These are phyloP conservation scores for Trichaptum fuscoviolaceum DNA, from an alignment of 768 basidiomycete species.

Conservation along the genomic window DNA sequence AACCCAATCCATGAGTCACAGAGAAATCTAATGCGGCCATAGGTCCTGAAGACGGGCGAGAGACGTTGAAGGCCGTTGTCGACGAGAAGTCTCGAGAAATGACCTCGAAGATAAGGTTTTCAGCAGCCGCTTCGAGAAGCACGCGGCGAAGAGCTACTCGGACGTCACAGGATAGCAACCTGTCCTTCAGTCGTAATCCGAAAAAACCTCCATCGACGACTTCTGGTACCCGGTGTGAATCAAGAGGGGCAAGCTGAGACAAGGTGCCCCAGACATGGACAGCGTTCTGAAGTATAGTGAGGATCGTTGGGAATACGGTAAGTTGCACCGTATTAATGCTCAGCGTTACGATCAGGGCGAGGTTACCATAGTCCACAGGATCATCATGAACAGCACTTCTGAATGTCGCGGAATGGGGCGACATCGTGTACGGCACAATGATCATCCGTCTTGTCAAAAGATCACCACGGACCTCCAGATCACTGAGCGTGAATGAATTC, in stretches of 20 bases:
- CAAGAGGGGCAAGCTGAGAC: not conserved
- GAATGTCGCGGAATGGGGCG: not conserved
- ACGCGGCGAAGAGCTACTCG: constrained; percentile 38
- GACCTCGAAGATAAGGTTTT: constrained; percentile 62
- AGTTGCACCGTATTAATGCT: not conserved
- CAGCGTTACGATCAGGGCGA: constrained; percentile 11
- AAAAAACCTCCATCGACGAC: not conserved
- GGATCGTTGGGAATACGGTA: not conserved
- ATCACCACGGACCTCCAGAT: not conserved
- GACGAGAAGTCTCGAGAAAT: constrained; percentile 33
- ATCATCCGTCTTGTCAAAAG: not conserved
- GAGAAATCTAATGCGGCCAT: constrained; percentile 31
- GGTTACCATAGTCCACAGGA: not conserved
- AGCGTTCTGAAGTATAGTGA: constrained; percentile 13
- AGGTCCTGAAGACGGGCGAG: constrained; percentile 18
- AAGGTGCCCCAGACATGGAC: constrained; percentile 2
- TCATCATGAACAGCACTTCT: not conserved
- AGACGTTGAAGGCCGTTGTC: constrained; percentile 28
- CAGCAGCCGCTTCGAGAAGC: constrained; percentile 60
- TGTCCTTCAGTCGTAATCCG: not conserved
- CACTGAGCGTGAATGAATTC: not conserved
- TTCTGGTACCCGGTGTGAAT: not conserved
- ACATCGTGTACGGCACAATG: not conserved
- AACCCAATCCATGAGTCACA: constrained; percentile 41
- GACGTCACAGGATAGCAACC: constrained; percentile 28